Base-by-base conservation (phyloP, 495 filamentous ascomycete genomes). In the Penicillium flavigenum region DNA sequence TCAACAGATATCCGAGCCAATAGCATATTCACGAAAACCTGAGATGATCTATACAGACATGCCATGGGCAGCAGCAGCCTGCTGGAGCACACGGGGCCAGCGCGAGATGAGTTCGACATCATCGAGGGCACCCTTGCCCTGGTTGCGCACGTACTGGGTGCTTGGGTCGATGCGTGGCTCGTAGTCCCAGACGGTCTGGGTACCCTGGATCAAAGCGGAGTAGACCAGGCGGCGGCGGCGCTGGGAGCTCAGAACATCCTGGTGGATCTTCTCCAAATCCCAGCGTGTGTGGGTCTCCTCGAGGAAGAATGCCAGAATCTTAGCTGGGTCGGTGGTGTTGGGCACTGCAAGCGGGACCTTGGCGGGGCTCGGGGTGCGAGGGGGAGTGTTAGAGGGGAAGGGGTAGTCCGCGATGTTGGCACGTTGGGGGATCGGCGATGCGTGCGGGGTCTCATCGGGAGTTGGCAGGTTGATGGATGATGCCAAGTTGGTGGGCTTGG, bases 111-210 rank as follows among this genome's bases (percentile, higher is more conserved):
- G 51, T 54, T 79, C 76, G 16, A 77, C 71, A 32, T 79, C 75
- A 39, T 79, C 76, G 36, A 79, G 63, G 2, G 70, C 66, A 2
- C 75, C 76, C 68, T 75, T 76, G 64, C 76, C 70, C 56, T 75
- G 74, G 66, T 79, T 79, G 45, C 76, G 73, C 29, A 79, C 79
- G 64, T 80, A 89, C 80, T 91, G 89, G 29, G 84, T 79, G 62
- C 82, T 78, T 9, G 88, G 85, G 70, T 92, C 88, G 58, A 88
- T 83, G 11, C 73, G 74, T 0, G 89, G 89, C 70, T 91, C 81
- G 65, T 84, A 88, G 64, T 96, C 91, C 91, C 91, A 96, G 58
- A 80, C 77, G 0, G 80, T 79, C 31, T 85, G 89, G 29, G 73
- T 74, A 36, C 91, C 91, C 71, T 83, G 75, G 60, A 82, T 85